A percentile compares a stretch with the other conserved stretches of the same genome.
Evolutionary conservation across 805 yeast genomes (phyloP).

Genomic region (Candida fluviatilis): DNA sequence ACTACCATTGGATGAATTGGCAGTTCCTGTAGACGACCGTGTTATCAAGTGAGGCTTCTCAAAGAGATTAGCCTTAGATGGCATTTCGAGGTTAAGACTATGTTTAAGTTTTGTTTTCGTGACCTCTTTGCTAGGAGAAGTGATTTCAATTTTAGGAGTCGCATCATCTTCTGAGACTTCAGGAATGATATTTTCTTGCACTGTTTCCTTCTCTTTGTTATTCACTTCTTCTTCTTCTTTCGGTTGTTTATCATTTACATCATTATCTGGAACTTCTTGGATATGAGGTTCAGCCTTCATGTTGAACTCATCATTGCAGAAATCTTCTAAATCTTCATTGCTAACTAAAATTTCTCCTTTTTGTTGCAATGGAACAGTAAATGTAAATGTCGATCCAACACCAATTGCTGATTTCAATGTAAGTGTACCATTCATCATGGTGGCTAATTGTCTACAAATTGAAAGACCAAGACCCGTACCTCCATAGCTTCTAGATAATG

Average conservation of each 20-base stretch:
- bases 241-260: neutral
- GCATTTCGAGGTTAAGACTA: conserved; percentile 2
- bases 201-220: neutral
- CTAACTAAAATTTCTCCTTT: conserved; percentile 48
- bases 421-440: conserved; percentile 86
- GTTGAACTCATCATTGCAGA: conserved; percentile 68
- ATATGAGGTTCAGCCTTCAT: conserved; percentile 34
- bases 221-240: neutral
- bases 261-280: conserved; percentile 6
- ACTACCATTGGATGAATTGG: conserved; percentile 24
- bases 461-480: conserved; percentile 93
- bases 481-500: conserved; percentile 84
- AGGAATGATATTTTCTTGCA: neutral
- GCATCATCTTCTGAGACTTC: conserved; percentile 1
- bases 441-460: conserved; percentile 86
- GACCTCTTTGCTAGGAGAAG: neutral
- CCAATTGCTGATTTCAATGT: conserved; percentile 71
- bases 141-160: conserved; percentile 3
- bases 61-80: conserved; percentile 10
- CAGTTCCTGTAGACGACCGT: conserved; percentile 50
- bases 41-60: conserved; percentile 45
- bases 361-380: conserved; percentile 73
- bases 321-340: conserved; percentile 32
- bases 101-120: neutral
- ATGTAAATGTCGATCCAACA: conserved; percentile 77